Conservation (phyloP, 805 yeast genomes). For the Debaryomyces maramus region DNA sequence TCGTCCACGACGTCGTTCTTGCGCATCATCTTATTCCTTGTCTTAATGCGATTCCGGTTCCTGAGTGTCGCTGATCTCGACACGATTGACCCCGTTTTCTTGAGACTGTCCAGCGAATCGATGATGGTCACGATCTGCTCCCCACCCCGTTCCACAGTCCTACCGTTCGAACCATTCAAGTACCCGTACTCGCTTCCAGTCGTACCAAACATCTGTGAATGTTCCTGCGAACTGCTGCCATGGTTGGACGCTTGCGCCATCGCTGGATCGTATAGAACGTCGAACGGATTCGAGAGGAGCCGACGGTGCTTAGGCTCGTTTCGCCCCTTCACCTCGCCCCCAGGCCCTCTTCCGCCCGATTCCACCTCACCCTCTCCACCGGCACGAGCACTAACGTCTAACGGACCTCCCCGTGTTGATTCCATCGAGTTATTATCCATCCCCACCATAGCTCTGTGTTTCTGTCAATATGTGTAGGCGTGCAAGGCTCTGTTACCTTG, state of each 20-base stretch:
- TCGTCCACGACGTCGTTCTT: conserved; percentile 12
- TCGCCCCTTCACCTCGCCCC: not conserved
- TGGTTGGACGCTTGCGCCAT: not conserved
- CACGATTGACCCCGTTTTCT: conserved; percentile 28
- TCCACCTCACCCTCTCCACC: no score
- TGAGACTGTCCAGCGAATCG: conserved; percentile 16
- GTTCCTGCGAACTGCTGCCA: no score
- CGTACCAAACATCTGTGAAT: no score
- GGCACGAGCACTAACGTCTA: no score
- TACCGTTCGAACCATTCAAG: no score
- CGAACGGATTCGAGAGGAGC: conserved; percentile 28
- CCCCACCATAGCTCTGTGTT: conserved; percentile 4
- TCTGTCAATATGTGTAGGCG: no score
- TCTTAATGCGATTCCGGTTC: conserved; percentile 28
- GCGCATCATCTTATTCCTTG: conserved; percentile 28
- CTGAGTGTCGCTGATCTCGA: conserved; percentile 33
- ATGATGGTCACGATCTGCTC: conserved; percentile 25
- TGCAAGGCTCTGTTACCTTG: no score
- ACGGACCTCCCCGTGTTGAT: no score
- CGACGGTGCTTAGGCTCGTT: conserved; percentile 9
- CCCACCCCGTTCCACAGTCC: no score
- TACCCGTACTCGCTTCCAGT: no score
- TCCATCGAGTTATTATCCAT: conserved; percentile 12
- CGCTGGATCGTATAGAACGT: conserved; percentile 20
- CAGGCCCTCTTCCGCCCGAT: no score